phyloP scores from a whole-genome alignment of 345 rosid genomes.

The Aurinia saxatilis region DNA sequence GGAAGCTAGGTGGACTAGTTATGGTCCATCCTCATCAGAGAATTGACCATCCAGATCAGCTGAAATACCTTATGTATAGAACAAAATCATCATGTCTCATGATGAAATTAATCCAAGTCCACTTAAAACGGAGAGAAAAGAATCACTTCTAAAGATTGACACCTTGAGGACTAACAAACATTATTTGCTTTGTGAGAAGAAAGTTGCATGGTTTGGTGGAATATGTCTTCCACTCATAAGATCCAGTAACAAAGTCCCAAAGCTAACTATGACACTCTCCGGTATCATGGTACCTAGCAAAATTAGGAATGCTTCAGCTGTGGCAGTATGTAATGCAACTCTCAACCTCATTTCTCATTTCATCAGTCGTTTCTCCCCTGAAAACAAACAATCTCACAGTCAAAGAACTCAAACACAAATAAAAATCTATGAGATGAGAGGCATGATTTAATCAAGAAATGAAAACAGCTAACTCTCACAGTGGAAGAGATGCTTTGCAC shows the following conservation, averaged over 20 bases:
- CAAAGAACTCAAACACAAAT: background rate
- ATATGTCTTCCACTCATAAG: constrained; percentile 97
- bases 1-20: constrained; percentile 74
- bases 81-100: background rate
- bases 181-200: constrained; percentile 7
- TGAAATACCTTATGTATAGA: constrained; percentile 29
- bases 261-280: constrained; percentile 94
- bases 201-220: constrained; percentile 92
- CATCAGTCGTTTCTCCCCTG: constrained; percentile 98
- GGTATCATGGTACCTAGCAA: constrained; percentile 83
- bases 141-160: background rate
- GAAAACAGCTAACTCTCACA: constrained; percentile 38
- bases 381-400: background rate
- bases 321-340: constrained; percentile 74
- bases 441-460: background rate
- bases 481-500: constrained; percentile 93
- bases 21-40: constrained; percentile 93
- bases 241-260: constrained; percentile 90
- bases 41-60: constrained; percentile 91
- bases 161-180: constrained; percentile 3
- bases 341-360: constrained; percentile 95
- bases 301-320: constrained; percentile 93
- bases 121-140: too few relatives aligned
- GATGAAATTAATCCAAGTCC: background rate
- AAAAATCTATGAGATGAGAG: background rate